These are phyloP conservation scores for Aphanomyces euteiches DNA, from an alignment of 352 stramenopile genomes.

Conservation along the genomic window DNA sequence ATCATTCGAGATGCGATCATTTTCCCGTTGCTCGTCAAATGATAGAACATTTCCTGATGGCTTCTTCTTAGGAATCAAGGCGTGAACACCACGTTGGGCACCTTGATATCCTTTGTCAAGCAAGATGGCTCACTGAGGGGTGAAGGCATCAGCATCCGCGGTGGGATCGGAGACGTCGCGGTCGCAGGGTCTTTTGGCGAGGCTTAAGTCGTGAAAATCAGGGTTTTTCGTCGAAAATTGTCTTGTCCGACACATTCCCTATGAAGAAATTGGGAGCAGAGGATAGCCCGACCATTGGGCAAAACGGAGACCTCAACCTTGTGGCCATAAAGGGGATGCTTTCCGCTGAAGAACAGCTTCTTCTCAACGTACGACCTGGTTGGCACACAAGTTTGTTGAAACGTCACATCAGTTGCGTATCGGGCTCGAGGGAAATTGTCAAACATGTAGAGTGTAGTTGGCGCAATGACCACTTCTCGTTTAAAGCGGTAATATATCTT, in stretches of 20 bases:
- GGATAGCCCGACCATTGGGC: constrained; percentile 24
- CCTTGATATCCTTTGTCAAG: constrained; percentile 30
- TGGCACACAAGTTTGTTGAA: constrained; percentile 33
- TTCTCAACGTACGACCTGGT: not conserved
- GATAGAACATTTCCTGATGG: not conserved
- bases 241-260: not conserved
- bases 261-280: constrained; percentile 23
- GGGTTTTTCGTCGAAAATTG: constrained; percentile 22
- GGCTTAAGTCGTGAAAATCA: constrained; percentile 5
- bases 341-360: constrained; percentile 28
- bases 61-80: constrained; percentile 19
- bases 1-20: constrained; percentile 27
- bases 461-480: constrained; percentile 7
- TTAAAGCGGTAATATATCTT: not conserved
- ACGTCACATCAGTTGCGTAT: constrained; percentile 33
- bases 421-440: constrained; percentile 26
- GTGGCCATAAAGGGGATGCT: constrained; percentile 31
- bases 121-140: constrained; percentile 16
- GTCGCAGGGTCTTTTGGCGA: not conserved
- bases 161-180: not conserved
- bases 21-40: constrained; percentile 4
- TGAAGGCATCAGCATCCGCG: not conserved
- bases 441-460: not conserved
- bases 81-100: not conserved
- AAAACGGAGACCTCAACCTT: constrained; percentile 34